phyloP scores from a whole-genome alignment of 371 early-diverging fungal genomes.

The Zychaea mexicana region DNA sequence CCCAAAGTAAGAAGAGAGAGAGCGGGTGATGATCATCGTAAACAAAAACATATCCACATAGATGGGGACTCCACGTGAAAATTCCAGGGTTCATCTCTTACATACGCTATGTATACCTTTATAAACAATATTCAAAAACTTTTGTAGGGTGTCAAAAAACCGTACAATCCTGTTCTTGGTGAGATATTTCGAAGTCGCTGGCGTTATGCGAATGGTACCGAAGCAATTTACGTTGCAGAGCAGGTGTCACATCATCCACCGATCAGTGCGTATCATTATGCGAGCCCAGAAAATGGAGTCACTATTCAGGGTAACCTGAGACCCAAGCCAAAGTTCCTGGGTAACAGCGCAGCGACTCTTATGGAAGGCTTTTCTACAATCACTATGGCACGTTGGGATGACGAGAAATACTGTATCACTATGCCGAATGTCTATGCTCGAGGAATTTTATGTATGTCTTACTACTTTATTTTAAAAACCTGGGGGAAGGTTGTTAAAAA shows the following conservation, averaged over 20 bases:
- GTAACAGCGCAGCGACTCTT: constrained; percentile 90
- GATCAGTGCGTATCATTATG: constrained; percentile 84
- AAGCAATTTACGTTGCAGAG: constrained; percentile 87
- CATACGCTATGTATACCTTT: not conserved
- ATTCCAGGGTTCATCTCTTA: not conserved
- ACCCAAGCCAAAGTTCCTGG: constrained; percentile 90
- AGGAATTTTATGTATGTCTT: constrained; percentile 67
- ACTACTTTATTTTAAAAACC: not conserved
- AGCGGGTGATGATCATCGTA: no score
- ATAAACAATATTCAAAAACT: not conserved
- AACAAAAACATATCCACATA: not conserved
- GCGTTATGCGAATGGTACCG: constrained; percentile 69
- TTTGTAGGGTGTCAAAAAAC: constrained; percentile 92
- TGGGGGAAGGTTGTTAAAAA: not conserved
- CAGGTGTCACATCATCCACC: constrained; percentile 99
- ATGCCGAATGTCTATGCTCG: constrained; percentile 95
- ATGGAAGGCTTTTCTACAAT: constrained; percentile 82
- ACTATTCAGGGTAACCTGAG: constrained; percentile 81
- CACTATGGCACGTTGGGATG: constrained; percentile 58
- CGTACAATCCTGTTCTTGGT: constrained; percentile 96
- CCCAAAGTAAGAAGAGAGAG: no score
- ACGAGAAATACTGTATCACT: constrained; percentile 80
- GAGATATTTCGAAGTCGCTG: constrained; percentile 90
- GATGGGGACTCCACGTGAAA: not conserved
- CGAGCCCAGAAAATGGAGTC: constrained; percentile 82